Evolutionary conservation across 495 filamentous ascomycete species (phyloP), one percentile per base, ranked within the genome.

Genomic region (Neohortaea acidophila): DNA sequence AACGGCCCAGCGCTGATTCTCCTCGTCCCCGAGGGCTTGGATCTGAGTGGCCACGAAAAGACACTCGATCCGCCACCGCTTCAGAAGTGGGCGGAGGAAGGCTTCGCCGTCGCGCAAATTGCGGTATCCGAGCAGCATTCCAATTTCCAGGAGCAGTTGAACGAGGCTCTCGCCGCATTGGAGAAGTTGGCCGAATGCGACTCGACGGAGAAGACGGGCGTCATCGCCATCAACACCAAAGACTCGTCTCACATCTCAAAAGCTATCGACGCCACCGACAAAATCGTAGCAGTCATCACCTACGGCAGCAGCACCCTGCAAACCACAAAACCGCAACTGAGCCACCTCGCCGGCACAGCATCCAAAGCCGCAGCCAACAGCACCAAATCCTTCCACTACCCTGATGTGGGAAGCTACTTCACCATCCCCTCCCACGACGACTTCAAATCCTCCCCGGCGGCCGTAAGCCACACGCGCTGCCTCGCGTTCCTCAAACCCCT

Each of bases 31-130:
- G 2, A 7, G 17, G 39, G 44, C 17, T 38, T 47, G 17, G 47
- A 54, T 31, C 35, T 47, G 6, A 24, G 24, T 7, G 15, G 33
- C 13, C 43, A 24, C 19, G 38, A 42, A 3, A 46, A 42, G 35
- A 43, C 30, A 13, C 29, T 57, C 2, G 53, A 56, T 34, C 68
- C 68, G 1, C 57, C 60, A 14, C 69, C 67, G 1, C 40, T 62
- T 15, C 47, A 61, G 36, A 75, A 74, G 57, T 75, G 71, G 68
- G 71, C 70, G 3, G 70, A 75, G 49, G 70, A 74, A 53, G 64
- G 71, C 4, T 73, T 65, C 38, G 59, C 66, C 1, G 66, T 71
- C 2, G 65, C 54, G 0, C 61, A 68, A 44, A 43, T 70, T 0
- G 18, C 30, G 27, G 45, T 41, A 6, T 21, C 42, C 1, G 44